phyloP scores from a whole-genome alignment of 2,329 filamentous ascomycete species.

The Ophiosphaerella korrae region DNA sequence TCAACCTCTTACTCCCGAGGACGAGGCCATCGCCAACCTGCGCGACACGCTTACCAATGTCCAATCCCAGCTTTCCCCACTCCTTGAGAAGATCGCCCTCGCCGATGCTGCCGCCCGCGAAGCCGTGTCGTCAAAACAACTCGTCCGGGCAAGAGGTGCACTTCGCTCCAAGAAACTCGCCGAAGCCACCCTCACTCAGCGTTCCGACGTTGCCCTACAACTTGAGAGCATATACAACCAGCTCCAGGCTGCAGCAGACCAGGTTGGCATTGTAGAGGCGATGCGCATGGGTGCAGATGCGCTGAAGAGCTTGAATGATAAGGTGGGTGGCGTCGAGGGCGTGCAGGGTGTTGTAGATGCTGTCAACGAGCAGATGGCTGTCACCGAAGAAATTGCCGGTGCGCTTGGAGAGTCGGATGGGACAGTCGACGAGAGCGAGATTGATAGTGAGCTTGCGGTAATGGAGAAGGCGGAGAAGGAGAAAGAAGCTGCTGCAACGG shows the following conservation, averaged over 20 bases:
- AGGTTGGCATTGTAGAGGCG: conserved; percentile 80
- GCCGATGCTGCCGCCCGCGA: conserved; percentile 65
- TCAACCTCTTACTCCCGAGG: conserved; percentile 72
- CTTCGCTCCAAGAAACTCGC: conserved; percentile 82
- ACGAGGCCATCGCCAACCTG: conserved; percentile 80
- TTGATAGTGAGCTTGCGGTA: conserved; percentile 84
- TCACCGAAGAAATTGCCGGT: conserved; percentile 74
- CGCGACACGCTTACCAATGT: conserved; percentile 73
- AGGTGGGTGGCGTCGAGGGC: conserved; percentile 75
- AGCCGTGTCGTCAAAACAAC: conserved; percentile 75
- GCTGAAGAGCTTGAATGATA: conserved; percentile 72
- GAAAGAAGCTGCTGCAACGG: conserved; percentile 64
- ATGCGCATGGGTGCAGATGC: conserved; percentile 80
- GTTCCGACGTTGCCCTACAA: conserved; percentile 75
- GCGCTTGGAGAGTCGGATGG: conserved; percentile 68
- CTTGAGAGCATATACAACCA: conserved; percentile 82
- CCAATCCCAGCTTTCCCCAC: conserved; percentile 66
- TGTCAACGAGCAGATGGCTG: conserved; percentile 78
- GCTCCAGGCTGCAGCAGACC: conserved; percentile 83
- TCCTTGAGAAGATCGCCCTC: conserved; percentile 60
- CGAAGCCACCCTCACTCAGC: conserved; percentile 72
- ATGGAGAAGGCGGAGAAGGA: conserved; percentile 76
- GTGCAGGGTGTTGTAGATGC: conserved; percentile 78
- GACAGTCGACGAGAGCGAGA: conserved; percentile 74
- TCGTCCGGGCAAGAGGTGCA: conserved; percentile 74